Evolutionary conservation across 2,329 filamentous ascomycete genomes (phyloP), one percentile per base, ranked within the genome.

Genomic region (Fusarium guadeloupense): DNA sequence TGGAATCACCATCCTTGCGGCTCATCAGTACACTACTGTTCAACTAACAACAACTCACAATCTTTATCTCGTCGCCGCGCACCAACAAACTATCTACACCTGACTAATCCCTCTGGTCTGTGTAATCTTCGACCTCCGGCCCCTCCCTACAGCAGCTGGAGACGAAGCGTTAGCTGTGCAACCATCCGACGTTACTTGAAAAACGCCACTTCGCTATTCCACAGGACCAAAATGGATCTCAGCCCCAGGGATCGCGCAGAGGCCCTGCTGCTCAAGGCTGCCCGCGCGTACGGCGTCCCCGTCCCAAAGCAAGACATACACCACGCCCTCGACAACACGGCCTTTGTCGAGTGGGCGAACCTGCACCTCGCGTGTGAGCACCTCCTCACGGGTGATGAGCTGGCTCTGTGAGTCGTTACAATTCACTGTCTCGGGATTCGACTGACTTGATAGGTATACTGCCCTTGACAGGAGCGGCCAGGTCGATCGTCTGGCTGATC

Each of bases 331-430:
- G 56, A 69, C 12, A 75, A 80, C 26, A 64, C 73, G 4, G 69
- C 71, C 5, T 73, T 83, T 39, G 69, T 72, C 4, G 77, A 78
- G 39, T 87, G 85, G 85, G 79, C 80, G 14, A 70, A 75, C 23
- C 69, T 76, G 60, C 81, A 84, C 66, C 74, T 87, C 28, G 72
- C 72, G 12, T 67, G 74, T 3, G 83, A 85, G 58, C 84, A 82
- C 21, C 75, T 87, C 12, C 73, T 87, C 34, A 82, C 80, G 37
- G 75, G 74, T 50, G 81, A 86, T 66, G 85, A 87, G 72, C 73
- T 84, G 55, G 76, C 78, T 40, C 68, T 83, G 84, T 87, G 74
- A 72, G 78, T 67, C 19, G 35, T 43, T 28, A 39, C 44, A 31
- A n/a, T 38, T 16, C 25, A 14, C 13, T 34, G 17, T 45, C 20